phyloP scores from a whole-genome alignment of 768 basidiomycete genomes.

The Termitomyces sp. region DNA sequence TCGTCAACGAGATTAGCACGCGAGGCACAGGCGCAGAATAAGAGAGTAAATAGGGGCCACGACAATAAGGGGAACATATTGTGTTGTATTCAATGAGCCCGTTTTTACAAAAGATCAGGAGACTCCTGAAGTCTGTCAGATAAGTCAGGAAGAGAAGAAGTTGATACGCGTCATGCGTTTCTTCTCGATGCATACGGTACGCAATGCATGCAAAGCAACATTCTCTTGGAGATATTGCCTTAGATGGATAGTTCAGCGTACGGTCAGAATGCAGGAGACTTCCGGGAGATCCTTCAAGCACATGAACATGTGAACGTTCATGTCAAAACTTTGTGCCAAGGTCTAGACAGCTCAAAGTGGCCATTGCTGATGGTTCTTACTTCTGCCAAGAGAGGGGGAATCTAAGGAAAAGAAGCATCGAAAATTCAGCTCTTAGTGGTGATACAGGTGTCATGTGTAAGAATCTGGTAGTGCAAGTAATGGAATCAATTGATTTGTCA shows the following conservation, averaged over 20 bases:
- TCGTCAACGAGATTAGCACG: constrained; percentile 30
- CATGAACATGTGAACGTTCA: not conserved
- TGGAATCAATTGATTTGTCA: no score
- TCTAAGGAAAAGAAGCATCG: no score
- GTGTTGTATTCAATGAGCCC: not conserved
- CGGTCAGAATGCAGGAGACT: not conserved
- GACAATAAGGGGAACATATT: not conserved
- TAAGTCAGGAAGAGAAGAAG: not conserved
- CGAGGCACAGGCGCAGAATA: constrained; percentile 9
- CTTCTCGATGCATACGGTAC: not conserved
- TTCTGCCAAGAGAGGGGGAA: not conserved
- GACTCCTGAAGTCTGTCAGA: not conserved
- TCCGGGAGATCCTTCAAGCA: no score
- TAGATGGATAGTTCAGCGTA: not conserved
- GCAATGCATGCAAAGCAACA: not conserved
- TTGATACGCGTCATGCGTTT: not conserved
- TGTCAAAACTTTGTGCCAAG: not conserved
- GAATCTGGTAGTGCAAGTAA: no score
- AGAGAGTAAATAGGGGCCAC: constrained; percentile 13
- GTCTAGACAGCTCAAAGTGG: not conserved
- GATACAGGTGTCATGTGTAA: no score
- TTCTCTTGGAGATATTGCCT: not conserved
- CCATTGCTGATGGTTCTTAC: not conserved
- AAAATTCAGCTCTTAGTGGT: no score
- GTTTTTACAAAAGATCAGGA: not conserved